These are phyloP conservation scores for Leishmania amazonensis DNA, from an alignment of 208 protist genomes.

Conservation along the genomic window DNA sequence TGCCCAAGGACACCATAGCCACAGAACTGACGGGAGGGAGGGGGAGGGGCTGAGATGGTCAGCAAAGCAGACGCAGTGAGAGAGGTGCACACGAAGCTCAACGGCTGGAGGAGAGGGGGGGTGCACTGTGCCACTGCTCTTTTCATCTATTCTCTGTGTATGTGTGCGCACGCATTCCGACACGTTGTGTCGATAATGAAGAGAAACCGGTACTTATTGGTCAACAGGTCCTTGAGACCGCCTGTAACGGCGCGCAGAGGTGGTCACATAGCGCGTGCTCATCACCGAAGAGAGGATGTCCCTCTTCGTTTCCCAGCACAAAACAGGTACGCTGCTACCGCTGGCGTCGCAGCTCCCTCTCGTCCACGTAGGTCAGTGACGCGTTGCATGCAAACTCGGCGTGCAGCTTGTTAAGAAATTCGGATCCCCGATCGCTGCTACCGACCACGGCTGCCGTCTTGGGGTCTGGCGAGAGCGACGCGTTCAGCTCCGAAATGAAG, in stretches of 20 bases:
- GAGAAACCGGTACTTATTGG: neutral
- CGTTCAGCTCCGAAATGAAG: conserved; percentile 70
- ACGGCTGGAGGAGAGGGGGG: neutral
- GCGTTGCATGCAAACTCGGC: conserved; percentile 37
- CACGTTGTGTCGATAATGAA: neutral
- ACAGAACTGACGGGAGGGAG: neutral
- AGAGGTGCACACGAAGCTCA: neutral
- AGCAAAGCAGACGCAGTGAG: neutral
- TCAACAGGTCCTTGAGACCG: neutral
- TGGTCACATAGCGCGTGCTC: neutral
- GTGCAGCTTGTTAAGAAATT: conserved; percentile 33
- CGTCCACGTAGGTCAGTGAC: conserved; percentile 38
- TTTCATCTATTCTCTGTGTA: neutral
- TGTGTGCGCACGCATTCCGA: neutral
- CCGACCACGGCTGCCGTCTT: conserved; percentile 61
- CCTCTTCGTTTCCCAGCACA: neutral
- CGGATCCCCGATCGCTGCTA: conserved; percentile 16
- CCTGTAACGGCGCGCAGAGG: neutral
- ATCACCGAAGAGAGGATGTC: neutral
- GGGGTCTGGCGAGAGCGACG: conserved; percentile 59
- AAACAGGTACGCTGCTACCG: neutral
- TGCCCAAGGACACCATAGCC: too few species aligned
- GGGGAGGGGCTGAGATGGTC: neutral
- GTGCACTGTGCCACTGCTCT: neutral
- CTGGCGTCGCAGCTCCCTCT: conserved; percentile 6